Conservation (phyloP, 2,329 filamentous ascomycete genomes). For the Colletotrichum spaethianum region DNA sequence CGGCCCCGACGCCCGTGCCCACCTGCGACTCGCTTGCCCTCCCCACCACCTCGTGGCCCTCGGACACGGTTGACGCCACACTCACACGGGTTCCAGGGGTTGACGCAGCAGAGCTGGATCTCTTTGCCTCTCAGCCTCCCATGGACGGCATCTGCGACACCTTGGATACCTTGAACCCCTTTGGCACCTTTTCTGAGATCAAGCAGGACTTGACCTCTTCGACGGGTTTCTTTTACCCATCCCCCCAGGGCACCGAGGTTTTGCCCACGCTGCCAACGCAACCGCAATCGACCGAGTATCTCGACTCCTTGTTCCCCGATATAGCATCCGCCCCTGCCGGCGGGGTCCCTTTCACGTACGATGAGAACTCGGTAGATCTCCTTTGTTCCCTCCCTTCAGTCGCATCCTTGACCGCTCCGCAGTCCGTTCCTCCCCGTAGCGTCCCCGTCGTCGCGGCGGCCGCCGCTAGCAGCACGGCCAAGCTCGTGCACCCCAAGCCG, state of each 20-base stretch:
- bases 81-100: background rate
- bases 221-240: background rate
- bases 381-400: background rate
- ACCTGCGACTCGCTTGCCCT: background rate
- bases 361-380: slow-evolving; percentile 17
- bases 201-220: background rate
- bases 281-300: background rate
- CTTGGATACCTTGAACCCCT: background rate
- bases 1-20: background rate
- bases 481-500: slow-evolving; percentile 26
- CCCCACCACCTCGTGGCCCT: slow-evolving; percentile 9
- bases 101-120: background rate
- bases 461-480: background rate
- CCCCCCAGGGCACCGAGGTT: background rate
- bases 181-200: background rate
- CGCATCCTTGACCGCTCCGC: slow-evolving; percentile 3
- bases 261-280: background rate
- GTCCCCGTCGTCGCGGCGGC: background rate
- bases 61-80: background rate
- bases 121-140: background rate
- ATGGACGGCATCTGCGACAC: background rate
- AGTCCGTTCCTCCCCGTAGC: background rate
- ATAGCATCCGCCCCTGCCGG: background rate
- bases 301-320: slow-evolving; percentile 12
- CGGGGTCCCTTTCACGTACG: slow-evolving; percentile 11